phyloP scores from a whole-genome alignment of 768 basidiomycete genomes.

The Hericium rajendrae region DNA sequence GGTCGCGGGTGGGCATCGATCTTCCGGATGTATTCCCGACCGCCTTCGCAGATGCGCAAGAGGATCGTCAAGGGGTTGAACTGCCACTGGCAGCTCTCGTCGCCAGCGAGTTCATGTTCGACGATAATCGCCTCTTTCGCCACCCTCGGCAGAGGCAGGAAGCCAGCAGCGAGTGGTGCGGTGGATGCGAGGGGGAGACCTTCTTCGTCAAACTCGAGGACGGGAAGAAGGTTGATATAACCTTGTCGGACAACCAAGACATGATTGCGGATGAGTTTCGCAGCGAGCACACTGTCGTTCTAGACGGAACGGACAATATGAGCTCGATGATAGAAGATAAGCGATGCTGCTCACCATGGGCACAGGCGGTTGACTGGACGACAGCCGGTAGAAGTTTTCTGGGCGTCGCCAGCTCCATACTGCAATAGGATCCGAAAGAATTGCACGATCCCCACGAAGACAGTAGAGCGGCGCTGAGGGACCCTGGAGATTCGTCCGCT shows the following conservation, averaged over 20 bases:
- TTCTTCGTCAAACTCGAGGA: slow-evolving; percentile 11
- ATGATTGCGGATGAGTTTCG: slow-evolving; percentile 19
- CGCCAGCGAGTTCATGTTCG: slow-evolving; percentile 10
- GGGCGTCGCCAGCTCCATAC: slow-evolving; percentile 12
- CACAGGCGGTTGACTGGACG: no score
- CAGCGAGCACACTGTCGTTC: slow-evolving; percentile 18
- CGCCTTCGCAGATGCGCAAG: slow-evolving; percentile 16
- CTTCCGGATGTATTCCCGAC: slow-evolving; percentile 19
- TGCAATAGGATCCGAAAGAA: slow-evolving; percentile 12
- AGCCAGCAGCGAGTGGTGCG: slow-evolving; percentile 4
- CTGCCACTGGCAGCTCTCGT: slow-evolving; percentile 21
- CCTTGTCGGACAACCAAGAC: slow-evolving; percentile 21
- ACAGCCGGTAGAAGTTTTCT: slow-evolving; percentile 4
- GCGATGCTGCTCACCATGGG: no score
- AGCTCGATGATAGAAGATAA: not conserved
- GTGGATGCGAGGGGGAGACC: slow-evolving; percentile 3
- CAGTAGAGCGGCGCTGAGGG: slow-evolving; percentile 7
- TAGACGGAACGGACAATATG: not conserved
- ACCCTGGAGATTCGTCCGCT: not conserved
- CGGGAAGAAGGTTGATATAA: slow-evolving; percentile 16
- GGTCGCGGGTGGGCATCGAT: slow-evolving; percentile 22
- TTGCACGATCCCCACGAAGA: slow-evolving; percentile 10
- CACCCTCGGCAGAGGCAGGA: slow-evolving; percentile 14
- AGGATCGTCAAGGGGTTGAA: slow-evolving; percentile 23
- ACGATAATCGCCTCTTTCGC: slow-evolving; percentile 21